Evolutionary conservation across 768 basidiomycete species (phyloP).

Genomic region (Chalciporus chontae): DNA sequence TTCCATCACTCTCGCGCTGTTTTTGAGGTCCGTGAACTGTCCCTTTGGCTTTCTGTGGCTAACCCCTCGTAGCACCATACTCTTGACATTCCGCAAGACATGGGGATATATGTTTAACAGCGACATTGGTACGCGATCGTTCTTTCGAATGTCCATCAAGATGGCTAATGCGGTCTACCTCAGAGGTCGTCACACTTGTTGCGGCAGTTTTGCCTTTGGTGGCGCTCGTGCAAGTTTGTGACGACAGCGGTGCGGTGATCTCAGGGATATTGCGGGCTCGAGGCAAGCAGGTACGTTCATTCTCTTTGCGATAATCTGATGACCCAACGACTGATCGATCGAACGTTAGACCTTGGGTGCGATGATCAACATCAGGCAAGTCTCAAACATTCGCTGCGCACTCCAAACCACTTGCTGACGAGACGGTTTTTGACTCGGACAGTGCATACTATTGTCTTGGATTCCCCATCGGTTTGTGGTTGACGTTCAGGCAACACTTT

Average conservation of each 20-base stretch:
- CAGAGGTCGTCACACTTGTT: slow-evolving; percentile 34
- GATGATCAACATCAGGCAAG: slow-evolving; percentile 68
- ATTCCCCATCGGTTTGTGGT: slow-evolving; percentile 76
- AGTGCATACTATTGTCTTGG: slow-evolving; percentile 80
- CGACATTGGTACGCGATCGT: slow-evolving; percentile 41
- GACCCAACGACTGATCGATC: not conserved
- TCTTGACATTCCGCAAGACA: slow-evolving; percentile 54
- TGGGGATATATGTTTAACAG: slow-evolving; percentile 80
- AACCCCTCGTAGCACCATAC: slow-evolving; percentile 39
- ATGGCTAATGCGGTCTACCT: not conserved
- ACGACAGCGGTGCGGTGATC: slow-evolving; percentile 67
- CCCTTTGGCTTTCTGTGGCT: not conserved
- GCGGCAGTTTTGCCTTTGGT: slow-evolving; percentile 73
- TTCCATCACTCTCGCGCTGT: slow-evolving; percentile 52
- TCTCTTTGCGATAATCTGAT: not conserved
- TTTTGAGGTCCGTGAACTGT: slow-evolving; percentile 50
- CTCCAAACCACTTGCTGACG: not conserved
- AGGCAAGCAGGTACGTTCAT: slow-evolving; percentile 63
- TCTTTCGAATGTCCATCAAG: not conserved
- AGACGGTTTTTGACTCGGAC: not conserved
- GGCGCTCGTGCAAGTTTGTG: slow-evolving; percentile 78
- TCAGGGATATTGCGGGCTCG: slow-evolving; percentile 78
- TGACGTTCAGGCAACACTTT: slow-evolving; percentile 61
- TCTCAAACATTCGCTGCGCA: not conserved
- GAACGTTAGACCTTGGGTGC: slow-evolving; percentile 66